phyloP scores from a whole-genome alignment of 192 early-diverging fungal species.

The Lobosporangium transversale region DNA sequence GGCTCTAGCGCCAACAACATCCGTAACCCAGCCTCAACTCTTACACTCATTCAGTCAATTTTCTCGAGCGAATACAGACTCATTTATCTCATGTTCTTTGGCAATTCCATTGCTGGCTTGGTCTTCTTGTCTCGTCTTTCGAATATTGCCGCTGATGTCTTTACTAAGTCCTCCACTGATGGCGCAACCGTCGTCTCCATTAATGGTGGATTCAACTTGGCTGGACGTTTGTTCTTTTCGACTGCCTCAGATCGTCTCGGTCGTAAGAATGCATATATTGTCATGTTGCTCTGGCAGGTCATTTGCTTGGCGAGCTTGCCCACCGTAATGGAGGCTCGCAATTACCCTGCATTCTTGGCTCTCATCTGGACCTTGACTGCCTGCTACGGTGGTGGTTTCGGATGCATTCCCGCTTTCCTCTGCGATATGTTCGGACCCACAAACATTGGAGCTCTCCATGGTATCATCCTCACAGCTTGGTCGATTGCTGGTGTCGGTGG shows the following conservation, averaged over 20 bases:
- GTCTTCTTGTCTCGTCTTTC: slow-evolving; percentile 71
- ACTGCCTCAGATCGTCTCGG: slow-evolving; percentile 63
- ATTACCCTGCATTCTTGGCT: slow-evolving; percentile 66
- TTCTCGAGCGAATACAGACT: slow-evolving; percentile 67
- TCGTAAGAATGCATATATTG: slow-evolving; percentile 72
- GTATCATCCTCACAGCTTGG: slow-evolving; percentile 81
- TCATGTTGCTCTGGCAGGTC: slow-evolving; percentile 66
- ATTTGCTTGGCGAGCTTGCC: slow-evolving; percentile 66
- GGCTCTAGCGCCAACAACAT: slow-evolving; percentile 38
- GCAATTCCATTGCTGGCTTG: slow-evolving; percentile 70
- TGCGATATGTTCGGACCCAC: slow-evolving; percentile 79
- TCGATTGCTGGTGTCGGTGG: slow-evolving; percentile 73
- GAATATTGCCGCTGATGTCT: slow-evolving; percentile 55
- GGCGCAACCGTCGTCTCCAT: slow-evolving; percentile 65
- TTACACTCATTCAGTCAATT: slow-evolving; percentile 65
- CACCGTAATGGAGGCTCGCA: slow-evolving; percentile 59
- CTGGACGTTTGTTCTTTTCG: slow-evolving; percentile 64
- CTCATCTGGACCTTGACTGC: slow-evolving; percentile 69
- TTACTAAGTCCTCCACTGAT: slow-evolving; percentile 29
- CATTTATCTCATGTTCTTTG: slow-evolving; percentile 72
- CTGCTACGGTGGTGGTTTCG: slow-evolving; percentile 82
- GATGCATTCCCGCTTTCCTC: slow-evolving; percentile 79
- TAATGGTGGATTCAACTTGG: slow-evolving; percentile 70
- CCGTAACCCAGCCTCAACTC: slow-evolving; percentile 55
- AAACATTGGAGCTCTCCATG: slow-evolving; percentile 82